Evolutionary conservation across 1,284 basidiomycete species (phyloP), one percentile per base, ranked within the genome.

Genomic region (Moesziomyces globuligerus): DNA sequence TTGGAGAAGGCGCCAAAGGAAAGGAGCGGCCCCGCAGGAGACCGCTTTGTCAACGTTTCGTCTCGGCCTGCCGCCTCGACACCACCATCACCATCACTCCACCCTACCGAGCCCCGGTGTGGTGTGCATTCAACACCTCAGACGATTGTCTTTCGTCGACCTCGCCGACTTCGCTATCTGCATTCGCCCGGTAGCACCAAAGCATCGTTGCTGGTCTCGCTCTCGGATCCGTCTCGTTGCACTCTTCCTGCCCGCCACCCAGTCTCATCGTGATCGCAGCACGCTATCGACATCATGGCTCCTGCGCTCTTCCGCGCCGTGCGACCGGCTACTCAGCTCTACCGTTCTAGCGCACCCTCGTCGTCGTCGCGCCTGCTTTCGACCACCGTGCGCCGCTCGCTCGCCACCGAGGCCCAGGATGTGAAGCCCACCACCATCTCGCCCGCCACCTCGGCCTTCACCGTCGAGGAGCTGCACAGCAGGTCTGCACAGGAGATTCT

Each of bases 401-500:
- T 76, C 37, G 75, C 75, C 44, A 70, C 66, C 20, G 75, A 74
- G 41, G 72, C 74, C 18, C 62, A 70, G 48, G 72, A 60, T 46
- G 53, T 28, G 23, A 74, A 74, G 51, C 58, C 67, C 6, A 51
- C 50, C 18, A 51, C 64, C 25, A 61, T 37, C 36, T 66, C 65
- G 37, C 74, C 74, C 21, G 58, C 70, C 48, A 67, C 62, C 49
- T 52, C 54, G 21, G 74, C 72, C 41, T 74, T 68, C 57, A 78
- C 54, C 21, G 73, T 73, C 48, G 77, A 74, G 62, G 82, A 83
- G 49, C 83, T 95, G 58, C 92, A 94, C 78, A 88, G 88, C 49
- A 86, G 91, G 85, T 85, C 86, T 72, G 90, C 91, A 3, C 83
- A 88, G 38, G 89, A 94, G 72, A 90, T 95, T 76, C 84, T 96